phyloP scores from a whole-genome alignment of 768 basidiomycete genomes.

The Lactifluus volemus region DNA sequence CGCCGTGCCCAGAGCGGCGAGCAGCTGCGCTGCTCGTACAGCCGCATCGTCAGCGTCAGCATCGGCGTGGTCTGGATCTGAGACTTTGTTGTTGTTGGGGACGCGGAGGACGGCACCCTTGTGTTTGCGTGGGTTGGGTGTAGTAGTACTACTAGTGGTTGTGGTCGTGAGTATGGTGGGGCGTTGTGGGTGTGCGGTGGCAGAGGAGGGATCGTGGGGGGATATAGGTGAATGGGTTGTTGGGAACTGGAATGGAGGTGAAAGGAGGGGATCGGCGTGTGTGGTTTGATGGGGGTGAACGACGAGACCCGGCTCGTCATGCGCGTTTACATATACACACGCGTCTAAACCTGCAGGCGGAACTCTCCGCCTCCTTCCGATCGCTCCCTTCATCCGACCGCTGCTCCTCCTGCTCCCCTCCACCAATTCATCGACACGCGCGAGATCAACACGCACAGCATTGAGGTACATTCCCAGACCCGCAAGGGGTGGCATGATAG shows the following conservation, averaged over 20 bases:
- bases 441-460: constrained; percentile 1
- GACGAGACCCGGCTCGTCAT: constrained; percentile 10
- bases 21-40: constrained; percentile 1
- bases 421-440: constrained; percentile 1
- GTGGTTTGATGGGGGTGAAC: background rate
- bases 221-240: background rate
- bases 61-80: background rate
- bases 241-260: background rate
- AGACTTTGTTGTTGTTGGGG: background rate
- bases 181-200: background rate
- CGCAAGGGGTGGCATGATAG: constrained; percentile 1
- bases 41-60: constrained; percentile 6
- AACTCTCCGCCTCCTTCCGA: background rate
- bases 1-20: constrained; percentile 4
- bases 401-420: background rate
- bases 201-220: background rate
- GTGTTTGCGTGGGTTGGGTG: constrained; percentile 1
- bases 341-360: background rate
- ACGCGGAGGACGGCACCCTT: constrained; percentile 10
- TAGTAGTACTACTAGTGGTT: background rate
- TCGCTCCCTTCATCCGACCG: background rate
- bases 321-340: background rate
- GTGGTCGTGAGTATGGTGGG: background rate
- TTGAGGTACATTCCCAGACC: constrained; percentile 5
- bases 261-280: background rate